Percentiles rank a stretch among this genome's conserved stretches.
These are phyloP conservation scores for Parafenestella ontariensis DNA, from an alignment of 2,329 filamentous ascomycete genomes.

Conservation along the genomic window DNA sequence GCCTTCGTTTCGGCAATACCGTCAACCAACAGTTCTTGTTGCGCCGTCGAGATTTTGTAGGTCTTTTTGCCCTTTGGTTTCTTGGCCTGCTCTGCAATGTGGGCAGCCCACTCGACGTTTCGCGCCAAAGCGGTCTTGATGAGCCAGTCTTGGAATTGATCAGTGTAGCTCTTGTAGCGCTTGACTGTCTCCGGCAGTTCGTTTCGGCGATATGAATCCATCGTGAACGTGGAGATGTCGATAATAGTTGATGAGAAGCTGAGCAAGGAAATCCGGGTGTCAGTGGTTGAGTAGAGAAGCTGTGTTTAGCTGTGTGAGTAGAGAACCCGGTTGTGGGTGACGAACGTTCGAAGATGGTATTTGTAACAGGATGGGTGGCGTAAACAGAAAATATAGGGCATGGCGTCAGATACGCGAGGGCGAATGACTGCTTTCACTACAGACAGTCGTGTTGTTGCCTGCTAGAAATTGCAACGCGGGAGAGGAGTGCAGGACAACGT, in stretches of 20 bases:
- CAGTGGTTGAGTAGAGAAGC: too few species aligned
- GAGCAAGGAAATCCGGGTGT: too few species aligned
- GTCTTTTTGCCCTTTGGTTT: slow-evolving; percentile 1
- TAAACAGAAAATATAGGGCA: background rate
- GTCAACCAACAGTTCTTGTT: slow-evolving; percentile 15
- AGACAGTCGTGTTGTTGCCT: background rate
- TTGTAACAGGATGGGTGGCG: background rate
- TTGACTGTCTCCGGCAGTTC: slow-evolving; percentile 26
- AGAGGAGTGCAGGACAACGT: too few species aligned
- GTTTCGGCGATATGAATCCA: slow-evolving; percentile 23
- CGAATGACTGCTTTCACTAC: background rate
- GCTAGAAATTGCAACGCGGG: background rate
- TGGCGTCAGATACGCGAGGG: background rate
- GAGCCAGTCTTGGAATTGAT: slow-evolving; percentile 25
- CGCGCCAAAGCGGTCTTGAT: slow-evolving; percentile 16
- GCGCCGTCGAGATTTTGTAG: slow-evolving; percentile 10
- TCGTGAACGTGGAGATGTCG: too few species aligned
- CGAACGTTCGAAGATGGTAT: background rate
- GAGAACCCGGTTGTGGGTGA: background rate
- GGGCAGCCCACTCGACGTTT: slow-evolving; percentile 13
- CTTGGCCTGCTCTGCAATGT: slow-evolving; percentile 5
- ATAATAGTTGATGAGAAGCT: too few species aligned
- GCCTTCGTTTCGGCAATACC: slow-evolving; percentile 13
- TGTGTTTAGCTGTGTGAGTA: too few species aligned
- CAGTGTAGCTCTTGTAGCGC: slow-evolving; percentile 21